Conservation (phyloP, 768 basidiomycete genomes). For the Auriscalpium vulgare region DNA sequence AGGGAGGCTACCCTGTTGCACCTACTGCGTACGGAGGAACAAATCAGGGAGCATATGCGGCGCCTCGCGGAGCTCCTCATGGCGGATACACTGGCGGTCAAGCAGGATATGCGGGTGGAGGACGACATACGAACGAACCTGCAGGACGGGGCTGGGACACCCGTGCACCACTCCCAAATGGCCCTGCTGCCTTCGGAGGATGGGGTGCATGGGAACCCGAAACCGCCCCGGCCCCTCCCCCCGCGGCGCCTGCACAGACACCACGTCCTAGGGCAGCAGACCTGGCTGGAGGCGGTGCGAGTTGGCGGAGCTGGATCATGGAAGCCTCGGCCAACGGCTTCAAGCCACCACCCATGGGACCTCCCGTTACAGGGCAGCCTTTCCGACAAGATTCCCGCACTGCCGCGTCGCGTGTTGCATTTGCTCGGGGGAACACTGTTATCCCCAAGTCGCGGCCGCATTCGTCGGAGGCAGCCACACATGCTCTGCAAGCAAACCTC, state of each 20-base stretch:
- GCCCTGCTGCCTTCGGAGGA: not conserved
- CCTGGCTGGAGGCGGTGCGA: not conserved
- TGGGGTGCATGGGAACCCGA: not conserved
- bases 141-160: not conserved
- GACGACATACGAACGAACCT: not conserved
- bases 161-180: not conserved
- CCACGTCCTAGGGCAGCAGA: too few relatives aligned
- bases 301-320: slow-evolving; percentile 10
- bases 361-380: not conserved
- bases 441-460: not conserved
- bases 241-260: too few relatives aligned
- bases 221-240: not conserved
- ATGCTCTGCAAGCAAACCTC: slow-evolving; percentile 5
- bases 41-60: too few relatives aligned
- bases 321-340: slow-evolving; percentile 7
- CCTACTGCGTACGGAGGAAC: too few relatives aligned
- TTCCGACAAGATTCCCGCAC: not conserved
- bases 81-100: too few relatives aligned
- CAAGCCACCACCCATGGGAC: not conserved
- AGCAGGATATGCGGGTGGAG: too few relatives aligned
- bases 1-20: not conserved
- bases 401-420: slow-evolving; percentile 4
- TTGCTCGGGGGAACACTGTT: slow-evolving; percentile 5
- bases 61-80: too few relatives aligned
- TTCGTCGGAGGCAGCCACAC: not conserved